phyloP scores from a whole-genome alignment of 495 filamentous ascomycete species.

The Daldinia loculata region DNA sequence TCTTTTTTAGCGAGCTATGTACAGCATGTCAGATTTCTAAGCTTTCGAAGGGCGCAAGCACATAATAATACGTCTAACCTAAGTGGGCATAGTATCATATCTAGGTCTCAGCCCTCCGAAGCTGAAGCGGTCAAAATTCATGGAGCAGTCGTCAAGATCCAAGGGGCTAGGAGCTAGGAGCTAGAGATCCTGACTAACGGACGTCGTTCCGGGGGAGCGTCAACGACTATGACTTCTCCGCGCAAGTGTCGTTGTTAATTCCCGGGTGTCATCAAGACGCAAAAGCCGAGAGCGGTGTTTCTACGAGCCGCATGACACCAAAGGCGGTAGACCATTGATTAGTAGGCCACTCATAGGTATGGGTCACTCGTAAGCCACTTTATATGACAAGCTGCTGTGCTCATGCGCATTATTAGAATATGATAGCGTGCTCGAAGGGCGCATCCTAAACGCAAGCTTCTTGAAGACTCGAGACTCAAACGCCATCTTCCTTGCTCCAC shows the following conservation, averaged over 20 bases:
- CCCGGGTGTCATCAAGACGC: background rate
- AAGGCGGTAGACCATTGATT: background rate
- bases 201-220: background rate
- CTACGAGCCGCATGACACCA: conserved; percentile 1
- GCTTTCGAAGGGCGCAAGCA: background rate
- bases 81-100: conserved; percentile 15
- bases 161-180: background rate
- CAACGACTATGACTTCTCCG: conserved; percentile 4
- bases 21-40: conserved; percentile 30
- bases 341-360: background rate
- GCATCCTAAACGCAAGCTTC: background rate
- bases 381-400: background rate
- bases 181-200: background rate
- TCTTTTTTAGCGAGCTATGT: conserved; percentile 7
- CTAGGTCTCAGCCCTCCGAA: conserved; percentile 3
- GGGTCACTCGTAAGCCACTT: background rate
- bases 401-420: conserved; percentile 7
- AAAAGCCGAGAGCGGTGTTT: background rate
- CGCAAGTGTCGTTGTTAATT: background rate
- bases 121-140: background rate
- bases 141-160: too few species aligned
- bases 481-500: conserved; percentile 11
- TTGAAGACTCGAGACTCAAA: conserved; percentile 10
- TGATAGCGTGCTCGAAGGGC: conserved; percentile 13
- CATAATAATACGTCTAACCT: background rate